phyloP scores from a whole-genome alignment of 2,329 filamentous ascomycete species.

The Monilinia polystroma region DNA sequence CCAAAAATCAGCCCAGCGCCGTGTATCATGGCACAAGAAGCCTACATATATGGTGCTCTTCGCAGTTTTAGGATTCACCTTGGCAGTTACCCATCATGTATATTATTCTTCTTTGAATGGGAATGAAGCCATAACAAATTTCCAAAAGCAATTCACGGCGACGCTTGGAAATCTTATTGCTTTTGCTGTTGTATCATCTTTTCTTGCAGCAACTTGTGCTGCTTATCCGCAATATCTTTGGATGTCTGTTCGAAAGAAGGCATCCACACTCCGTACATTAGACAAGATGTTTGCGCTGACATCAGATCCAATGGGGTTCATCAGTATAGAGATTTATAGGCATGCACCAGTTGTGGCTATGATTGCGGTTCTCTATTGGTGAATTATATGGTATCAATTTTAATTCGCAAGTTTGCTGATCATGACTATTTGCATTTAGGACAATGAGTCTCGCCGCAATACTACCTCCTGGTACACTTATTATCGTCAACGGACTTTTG shows the following conservation, averaged over 20 bases:
- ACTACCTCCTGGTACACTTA: too few species aligned
- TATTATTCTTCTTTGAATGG: slow-evolving; percentile 2
- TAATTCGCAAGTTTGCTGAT: neutral
- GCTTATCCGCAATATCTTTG: neutral
- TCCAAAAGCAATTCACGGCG: neutral
- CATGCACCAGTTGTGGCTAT: neutral
- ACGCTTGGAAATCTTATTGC: neutral
- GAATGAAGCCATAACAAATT: neutral
- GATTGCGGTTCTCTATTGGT: neutral
- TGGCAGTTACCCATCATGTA: neutral
- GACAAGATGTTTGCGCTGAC: neutral
- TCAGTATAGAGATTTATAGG: neutral
- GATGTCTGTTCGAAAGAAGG: neutral
- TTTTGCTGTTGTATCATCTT: neutral
- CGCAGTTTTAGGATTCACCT: neutral
- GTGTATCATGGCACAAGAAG: neutral
- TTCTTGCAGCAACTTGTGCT: neutral
- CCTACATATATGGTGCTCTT: neutral
- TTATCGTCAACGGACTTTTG: too few species aligned
- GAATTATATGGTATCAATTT: neutral
- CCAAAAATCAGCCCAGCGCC: neutral
- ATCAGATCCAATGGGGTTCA: neutral
- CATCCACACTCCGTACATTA: neutral
- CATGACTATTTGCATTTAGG: neutral
- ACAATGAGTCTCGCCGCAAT: neutral